Evolutionary conservation across 108 stramenopile species (phyloP).

Genomic region (Mayamaea pseudoterrestris): DNA sequence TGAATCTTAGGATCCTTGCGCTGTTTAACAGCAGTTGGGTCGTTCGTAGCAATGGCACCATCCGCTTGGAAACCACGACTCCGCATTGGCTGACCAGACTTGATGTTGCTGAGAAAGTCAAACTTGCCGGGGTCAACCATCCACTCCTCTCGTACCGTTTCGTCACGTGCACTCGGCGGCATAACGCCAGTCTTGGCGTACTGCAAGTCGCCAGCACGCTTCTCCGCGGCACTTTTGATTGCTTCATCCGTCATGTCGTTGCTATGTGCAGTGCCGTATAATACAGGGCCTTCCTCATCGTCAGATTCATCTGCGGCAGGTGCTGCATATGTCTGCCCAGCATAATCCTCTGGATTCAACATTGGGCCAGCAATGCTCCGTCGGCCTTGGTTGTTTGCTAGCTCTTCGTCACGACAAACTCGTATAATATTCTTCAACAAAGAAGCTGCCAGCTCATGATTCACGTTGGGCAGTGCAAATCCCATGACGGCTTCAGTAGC

Average conservation of each 20-base stretch:
- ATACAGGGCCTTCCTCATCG: constrained; percentile 60
- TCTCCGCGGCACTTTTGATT: constrained; percentile 18
- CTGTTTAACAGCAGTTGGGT: constrained; percentile 9
- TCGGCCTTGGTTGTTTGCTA: background rate
- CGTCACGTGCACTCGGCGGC: constrained; percentile 5
- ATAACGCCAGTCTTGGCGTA: constrained; percentile 9
- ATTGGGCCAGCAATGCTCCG: constrained; percentile 5
- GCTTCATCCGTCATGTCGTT: constrained; percentile 11
- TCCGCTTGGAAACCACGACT: constrained; percentile 57
- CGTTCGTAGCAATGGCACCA: constrained; percentile 22
- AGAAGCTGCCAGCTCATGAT: constrained; percentile 15
- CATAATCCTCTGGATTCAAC: constrained; percentile 7
- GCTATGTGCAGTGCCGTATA: constrained; percentile 29
- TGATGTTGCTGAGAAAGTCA: constrained; percentile 65
- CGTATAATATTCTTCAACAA: constrained; percentile 6
- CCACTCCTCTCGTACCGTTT: constrained; percentile 70
- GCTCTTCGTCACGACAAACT: constrained; percentile 3
- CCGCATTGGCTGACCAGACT: constrained; percentile 29
- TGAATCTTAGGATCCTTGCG: constrained; percentile 35
- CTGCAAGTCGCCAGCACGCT: constrained; percentile 18
- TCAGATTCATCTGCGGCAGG: constrained; percentile 22
- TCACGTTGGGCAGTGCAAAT: constrained; percentile 49
- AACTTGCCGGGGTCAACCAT: constrained; percentile 79
- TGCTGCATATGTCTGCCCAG: background rate
- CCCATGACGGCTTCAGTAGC: constrained; percentile 25